A percentile compares a stretch with the other conserved stretches of the same genome.
phyloP scores from a whole-genome alignment of 352 stramenopile genomes.

The Phytophthora litchii region DNA sequence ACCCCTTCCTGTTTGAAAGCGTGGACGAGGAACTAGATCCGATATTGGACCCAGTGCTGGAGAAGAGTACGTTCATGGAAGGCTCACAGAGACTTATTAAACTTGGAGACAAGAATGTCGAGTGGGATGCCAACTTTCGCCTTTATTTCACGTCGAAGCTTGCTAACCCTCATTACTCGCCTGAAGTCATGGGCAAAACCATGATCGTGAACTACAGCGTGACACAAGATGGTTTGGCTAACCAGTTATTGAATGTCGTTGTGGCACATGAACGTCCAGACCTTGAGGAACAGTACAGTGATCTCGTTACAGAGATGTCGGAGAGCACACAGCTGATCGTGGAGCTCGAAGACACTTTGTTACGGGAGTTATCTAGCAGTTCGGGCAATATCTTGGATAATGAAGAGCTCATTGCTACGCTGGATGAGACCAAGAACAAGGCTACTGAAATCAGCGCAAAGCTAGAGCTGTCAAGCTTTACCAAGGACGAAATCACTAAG shows the following conservation, averaged over 20 bases:
- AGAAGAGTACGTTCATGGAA: conserved; percentile 94
- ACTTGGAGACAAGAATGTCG: conserved; percentile 94
- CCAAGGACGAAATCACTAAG: conserved; percentile 94
- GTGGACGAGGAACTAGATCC: conserved; percentile 95
- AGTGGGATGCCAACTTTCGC: conserved; percentile 94
- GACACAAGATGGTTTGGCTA: conserved; percentile 90
- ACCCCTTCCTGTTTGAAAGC: conserved; percentile 95
- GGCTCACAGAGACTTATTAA: conserved; percentile 91
- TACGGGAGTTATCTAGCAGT: conserved; percentile 90
- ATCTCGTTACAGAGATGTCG: conserved; percentile 93
- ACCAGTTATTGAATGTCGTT: conserved; percentile 95
- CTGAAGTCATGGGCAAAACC: conserved; percentile 96
- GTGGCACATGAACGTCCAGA: conserved; percentile 93
- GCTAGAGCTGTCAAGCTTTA: conserved; percentile 92
- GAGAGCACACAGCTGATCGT: conserved; percentile 94
- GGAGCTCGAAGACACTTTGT: conserved; percentile 91
- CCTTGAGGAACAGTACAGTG: conserved; percentile 93
- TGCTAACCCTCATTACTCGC: conserved; percentile 94
- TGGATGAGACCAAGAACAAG: conserved; percentile 96
- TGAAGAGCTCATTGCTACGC: conserved; percentile 93
- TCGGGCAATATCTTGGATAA: conserved; percentile 96
- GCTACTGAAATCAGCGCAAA: conserved; percentile 94
- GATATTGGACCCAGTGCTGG: conserved; percentile 94
- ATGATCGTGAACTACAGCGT: conserved; percentile 98
- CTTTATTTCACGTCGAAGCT: conserved; percentile 96